These are phyloP conservation scores for Garcileccinum viscosum DNA, from an alignment of 1,284 basidiomycete genomes.

Conservation along the genomic window DNA sequence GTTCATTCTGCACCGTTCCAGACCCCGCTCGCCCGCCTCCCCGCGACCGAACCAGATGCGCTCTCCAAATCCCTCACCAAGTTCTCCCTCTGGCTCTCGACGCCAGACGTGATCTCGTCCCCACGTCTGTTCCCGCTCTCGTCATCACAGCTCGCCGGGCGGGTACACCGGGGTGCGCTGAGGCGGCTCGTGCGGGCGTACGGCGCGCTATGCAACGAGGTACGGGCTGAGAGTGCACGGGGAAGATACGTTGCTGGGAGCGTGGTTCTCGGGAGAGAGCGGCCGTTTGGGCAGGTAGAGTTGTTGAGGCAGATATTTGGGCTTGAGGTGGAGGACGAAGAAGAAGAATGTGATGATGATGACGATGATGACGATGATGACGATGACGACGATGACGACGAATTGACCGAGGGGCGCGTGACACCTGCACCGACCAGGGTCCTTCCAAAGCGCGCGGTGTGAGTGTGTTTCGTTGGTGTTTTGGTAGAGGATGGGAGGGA, in stretches of 20 bases:
- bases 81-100: constrained; percentile 75
- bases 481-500: not conserved
- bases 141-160: constrained; percentile 66
- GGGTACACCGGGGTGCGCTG: constrained; percentile 79
- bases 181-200: constrained; percentile 74
- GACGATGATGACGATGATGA: not conserved
- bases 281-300: constrained; percentile 80
- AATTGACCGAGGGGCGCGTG: constrained; percentile 31
- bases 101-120: constrained; percentile 75
- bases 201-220: constrained; percentile 71
- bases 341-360: not conserved
- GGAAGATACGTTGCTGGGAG: constrained; percentile 83
- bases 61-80: constrained; percentile 60
- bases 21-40: constrained; percentile 76
- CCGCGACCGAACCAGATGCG: constrained; percentile 59
- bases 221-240: constrained; percentile 66
- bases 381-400: not conserved
- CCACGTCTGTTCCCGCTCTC: constrained; percentile 78
- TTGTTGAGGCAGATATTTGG: constrained; percentile 79
- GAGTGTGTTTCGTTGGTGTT: constrained; percentile 32
- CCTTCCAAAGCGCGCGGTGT: constrained; percentile 53
- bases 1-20: constrained; percentile 33
- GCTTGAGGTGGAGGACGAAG: constrained; percentile 49
- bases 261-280: constrained; percentile 83
- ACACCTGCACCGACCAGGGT: constrained; percentile 44